phyloP scores from a whole-genome alignment of 306 rosid species.

The Dalbergia cultrata region DNA sequence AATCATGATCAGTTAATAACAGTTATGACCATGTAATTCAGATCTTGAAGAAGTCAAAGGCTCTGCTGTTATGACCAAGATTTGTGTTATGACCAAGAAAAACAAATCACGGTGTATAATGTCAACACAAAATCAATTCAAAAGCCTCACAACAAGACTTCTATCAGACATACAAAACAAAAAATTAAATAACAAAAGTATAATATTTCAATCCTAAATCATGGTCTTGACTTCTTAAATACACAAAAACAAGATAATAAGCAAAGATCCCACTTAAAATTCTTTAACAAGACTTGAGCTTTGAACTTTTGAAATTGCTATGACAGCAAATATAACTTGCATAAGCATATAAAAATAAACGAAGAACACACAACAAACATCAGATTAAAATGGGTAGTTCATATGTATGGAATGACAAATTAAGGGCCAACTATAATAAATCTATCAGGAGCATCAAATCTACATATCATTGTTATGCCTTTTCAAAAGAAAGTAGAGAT shows the following conservation, averaged over 20 bases:
- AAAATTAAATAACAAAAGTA: no score
- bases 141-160: slow-evolving; percentile 12
- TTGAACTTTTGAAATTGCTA: neutral
- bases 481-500: no score
- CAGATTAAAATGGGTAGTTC: neutral
- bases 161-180: neutral
- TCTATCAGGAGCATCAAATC: no score
- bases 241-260: slow-evolving; percentile 29
- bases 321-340: neutral
- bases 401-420: slow-evolving; percentile 22
- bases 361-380: slow-evolving; percentile 18
- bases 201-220: no score
- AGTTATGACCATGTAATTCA: slow-evolving; percentile 46
- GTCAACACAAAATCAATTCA: slow-evolving; percentile 37
- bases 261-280: neutral
- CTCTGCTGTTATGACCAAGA: slow-evolving; percentile 62
- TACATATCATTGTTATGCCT: no score
- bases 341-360: neutral
- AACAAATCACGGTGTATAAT: slow-evolving; percentile 21
- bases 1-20: slow-evolving; percentile 43
- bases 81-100: no score
- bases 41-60: slow-evolving; percentile 63
- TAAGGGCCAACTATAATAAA: neutral
- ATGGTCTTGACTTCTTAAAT: neutral
- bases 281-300: neutral